phyloP scores from a whole-genome alignment of 2,329 filamentous ascomycete species.

The Alternaria triticimaculans region DNA sequence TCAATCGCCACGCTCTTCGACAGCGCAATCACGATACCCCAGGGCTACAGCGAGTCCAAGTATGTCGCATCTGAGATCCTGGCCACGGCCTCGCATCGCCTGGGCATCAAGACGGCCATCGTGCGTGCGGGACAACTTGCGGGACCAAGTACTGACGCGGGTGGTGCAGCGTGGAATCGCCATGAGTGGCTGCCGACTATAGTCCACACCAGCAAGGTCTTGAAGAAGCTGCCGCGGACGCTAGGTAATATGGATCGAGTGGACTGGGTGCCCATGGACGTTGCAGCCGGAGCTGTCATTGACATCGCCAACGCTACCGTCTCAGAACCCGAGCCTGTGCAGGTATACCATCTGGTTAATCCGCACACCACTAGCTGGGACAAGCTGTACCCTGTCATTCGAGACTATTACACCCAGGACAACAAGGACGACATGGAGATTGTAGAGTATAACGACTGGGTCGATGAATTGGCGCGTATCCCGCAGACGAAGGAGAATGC shows the following conservation, averaged over 20 bases:
- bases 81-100: slow-evolving; percentile 32
- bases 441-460: neutral
- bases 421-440: neutral
- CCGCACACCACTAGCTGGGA: neutral
- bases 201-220: slow-evolving; percentile 24
- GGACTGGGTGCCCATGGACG: slow-evolving; percentile 36
- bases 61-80: slow-evolving; percentile 45
- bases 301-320: neutral
- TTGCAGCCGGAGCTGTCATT: neutral
- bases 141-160: slow-evolving; percentile 24
- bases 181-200: slow-evolving; percentile 40
- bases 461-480: neutral
- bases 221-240: slow-evolving; percentile 30
- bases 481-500: slow-evolving; percentile 5
- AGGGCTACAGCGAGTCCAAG: slow-evolving; percentile 51
- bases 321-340: neutral
- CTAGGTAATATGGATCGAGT: slow-evolving; percentile 20
- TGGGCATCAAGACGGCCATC: slow-evolving; percentile 31
- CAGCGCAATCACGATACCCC: slow-evolving; percentile 32
- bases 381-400: neutral
- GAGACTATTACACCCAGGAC: neutral
- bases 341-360: slow-evolving; percentile 7
- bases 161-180: slow-evolving; percentile 31
- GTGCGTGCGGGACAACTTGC: slow-evolving; percentile 42
- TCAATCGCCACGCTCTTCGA: slow-evolving; percentile 38